Base-by-base conservation (phyloP, 2,329 filamentous ascomycete genomes). In the Coleophoma cylindrospora region DNA sequence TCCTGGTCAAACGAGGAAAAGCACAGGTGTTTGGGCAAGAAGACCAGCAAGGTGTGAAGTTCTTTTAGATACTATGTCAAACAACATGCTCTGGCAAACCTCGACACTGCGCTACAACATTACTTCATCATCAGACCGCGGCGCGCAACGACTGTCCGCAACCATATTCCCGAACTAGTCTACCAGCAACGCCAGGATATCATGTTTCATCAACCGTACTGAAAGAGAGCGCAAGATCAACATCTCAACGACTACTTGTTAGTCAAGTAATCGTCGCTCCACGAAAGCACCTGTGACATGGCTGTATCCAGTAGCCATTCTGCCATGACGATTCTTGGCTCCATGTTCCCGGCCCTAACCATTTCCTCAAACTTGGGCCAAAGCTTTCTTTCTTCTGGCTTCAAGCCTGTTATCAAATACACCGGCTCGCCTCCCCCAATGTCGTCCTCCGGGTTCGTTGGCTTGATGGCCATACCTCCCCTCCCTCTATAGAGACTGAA, bases 11-110 rank as follows among this genome's bases (percentile, higher is more conserved):
- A 76, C 81, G 86, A 55, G 91, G 91, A 59, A 95, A 88, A 71
- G 92, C 91, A 13, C 92, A 97, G 69, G 83, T 97, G 22, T 97
- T 99, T 71, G 92, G 92, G 34, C 81, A 83, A 48, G 91, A 92
- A 62, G 90, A 92, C 65, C 87, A 89, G 53, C 83, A 88, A 63
- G 94, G 94, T 62, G 90, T 97, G 57, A 99, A 99, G 73, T 97
- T 99, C 73, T 97, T 97, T 66, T 96, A 73, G 84, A 36, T 9
- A 17, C 34, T 34, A 41, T 32, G 27, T 27, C 27, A 27, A 8
- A 27, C 27, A 27, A 27, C 27, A 10, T 27, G 9, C 27, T 27
- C 27, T 8, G 27, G 27, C 27, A 27, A 5, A 27, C 9, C 27
- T 27, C 27, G 6, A 27, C 27, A 27, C 27, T 27, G 27, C 2